Percentiles rank a stretch among this genome's conserved stretches.
Conservation (phyloP, 768 basidiomycete species). For the Panaeolus papilionaceus region DNA sequence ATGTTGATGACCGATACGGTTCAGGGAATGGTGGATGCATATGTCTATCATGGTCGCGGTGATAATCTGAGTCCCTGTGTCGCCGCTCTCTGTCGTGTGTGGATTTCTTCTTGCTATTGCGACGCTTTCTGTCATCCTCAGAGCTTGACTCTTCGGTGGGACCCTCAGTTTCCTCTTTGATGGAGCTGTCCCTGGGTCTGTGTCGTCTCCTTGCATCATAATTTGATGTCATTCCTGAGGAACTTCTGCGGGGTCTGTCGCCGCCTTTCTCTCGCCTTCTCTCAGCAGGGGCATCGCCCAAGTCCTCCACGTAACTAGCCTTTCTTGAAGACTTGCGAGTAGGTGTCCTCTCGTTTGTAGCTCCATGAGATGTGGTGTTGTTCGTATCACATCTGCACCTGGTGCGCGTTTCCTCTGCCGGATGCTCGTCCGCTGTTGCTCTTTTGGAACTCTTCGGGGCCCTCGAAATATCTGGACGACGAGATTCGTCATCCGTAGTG, state of each 20-base stretch:
- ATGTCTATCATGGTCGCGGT: no score
- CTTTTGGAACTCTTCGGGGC: not conserved
- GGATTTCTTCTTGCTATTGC: not conserved
- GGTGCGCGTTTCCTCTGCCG: not conserved
- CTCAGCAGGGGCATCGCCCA: not conserved
- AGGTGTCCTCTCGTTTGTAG: not conserved
- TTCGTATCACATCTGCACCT: no score
- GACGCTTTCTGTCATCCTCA: not conserved
- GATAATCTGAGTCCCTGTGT: not conserved
- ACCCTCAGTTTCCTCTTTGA: not conserved
- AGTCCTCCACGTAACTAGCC: not conserved
- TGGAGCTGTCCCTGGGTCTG: not conserved
- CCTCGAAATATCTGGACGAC: not conserved
- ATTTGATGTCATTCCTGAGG: not conserved
- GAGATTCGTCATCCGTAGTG: not conserved
- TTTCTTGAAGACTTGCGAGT: not conserved
- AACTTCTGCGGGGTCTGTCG: not conserved
- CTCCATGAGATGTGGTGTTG: no score
- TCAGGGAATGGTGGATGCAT: no score
- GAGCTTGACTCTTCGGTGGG: not conserved
- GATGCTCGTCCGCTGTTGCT: not conserved
- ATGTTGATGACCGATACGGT: no score
- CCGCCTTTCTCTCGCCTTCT: not conserved
- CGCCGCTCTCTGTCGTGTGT: not conserved
- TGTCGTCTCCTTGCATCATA: not conserved